Evolutionary conservation across 2,329 filamentous ascomycete genomes (phyloP).

Genomic region (Xylaria sp.): DNA sequence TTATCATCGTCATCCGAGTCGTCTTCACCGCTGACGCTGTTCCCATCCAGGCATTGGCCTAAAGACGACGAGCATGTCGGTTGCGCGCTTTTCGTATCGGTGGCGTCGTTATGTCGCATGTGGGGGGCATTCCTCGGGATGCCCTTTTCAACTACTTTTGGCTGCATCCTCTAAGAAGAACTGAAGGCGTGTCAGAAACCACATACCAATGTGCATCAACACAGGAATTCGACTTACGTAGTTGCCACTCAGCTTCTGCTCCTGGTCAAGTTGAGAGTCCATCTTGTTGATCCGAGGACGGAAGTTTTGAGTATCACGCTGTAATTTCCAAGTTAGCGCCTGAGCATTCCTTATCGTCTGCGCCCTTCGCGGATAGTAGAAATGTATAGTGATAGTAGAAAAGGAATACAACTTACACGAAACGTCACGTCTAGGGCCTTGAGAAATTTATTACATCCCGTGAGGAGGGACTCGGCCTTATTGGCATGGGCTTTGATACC

Average conservation of each 20-base stretch:
- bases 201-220: neutral
- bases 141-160: constrained; percentile 9
- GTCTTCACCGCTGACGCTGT: neutral
- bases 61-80: neutral
- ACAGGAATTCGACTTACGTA: constrained; percentile 71
- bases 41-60: neutral
- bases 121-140: neutral
- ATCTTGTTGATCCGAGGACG: constrained; percentile 98
- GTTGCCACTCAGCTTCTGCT: constrained; percentile 94
- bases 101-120: neutral
- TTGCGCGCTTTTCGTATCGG: neutral
- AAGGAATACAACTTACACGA: constrained; percentile 59
- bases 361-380: neutral
- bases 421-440: constrained; percentile 98
- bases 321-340: neutral
- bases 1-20: neutral
- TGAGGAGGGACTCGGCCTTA: constrained; percentile 88
- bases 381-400: neutral
- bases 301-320: constrained; percentile 91
- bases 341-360: neutral
- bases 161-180: constrained; percentile 2
- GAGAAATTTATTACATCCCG: constrained; percentile 95
- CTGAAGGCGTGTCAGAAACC: neutral
- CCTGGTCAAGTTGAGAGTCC: constrained; percentile 94
- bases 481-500: constrained; percentile 91